Conservation (phyloP, 2,329 filamentous ascomycete genomes). For the Venturia oleaginea region DNA sequence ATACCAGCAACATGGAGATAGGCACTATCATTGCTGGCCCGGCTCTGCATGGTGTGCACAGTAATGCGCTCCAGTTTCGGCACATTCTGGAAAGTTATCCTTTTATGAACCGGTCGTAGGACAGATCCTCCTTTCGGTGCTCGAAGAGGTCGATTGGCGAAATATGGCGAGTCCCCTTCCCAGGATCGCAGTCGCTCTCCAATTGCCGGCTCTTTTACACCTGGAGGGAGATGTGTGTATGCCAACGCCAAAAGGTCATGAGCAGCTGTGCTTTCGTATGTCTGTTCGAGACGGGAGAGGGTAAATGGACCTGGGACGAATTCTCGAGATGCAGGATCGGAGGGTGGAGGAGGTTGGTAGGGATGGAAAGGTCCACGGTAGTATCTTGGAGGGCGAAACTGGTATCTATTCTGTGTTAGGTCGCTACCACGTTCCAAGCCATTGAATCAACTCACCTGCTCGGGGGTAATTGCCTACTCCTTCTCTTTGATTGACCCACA, state of each 20-base stretch:
- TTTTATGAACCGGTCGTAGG: conserved; percentile 58
- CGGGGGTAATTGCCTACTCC: conserved; percentile 37
- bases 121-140: conserved; percentile 72
- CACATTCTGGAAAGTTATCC: conserved; percentile 70
- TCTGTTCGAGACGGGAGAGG: conserved; percentile 77
- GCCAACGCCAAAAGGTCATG: conserved; percentile 81
- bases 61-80: conserved; percentile 74
- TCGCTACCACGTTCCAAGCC: not conserved
- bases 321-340: conserved; percentile 77
- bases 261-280: conserved; percentile 77
- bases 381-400: conserved; percentile 90
- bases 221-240: conserved; percentile 79
- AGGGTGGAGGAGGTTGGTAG: conserved; percentile 76
- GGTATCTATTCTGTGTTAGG: conserved; percentile 55
- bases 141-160: conserved; percentile 78
- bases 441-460: conserved; percentile 38
- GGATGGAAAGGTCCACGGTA: conserved; percentile 89
- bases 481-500: conserved; percentile 34
- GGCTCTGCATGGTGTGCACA: conserved; percentile 64
- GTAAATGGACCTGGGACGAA: conserved; percentile 90
- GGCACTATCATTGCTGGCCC: conserved; percentile 59
- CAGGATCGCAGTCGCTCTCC: conserved; percentile 67
- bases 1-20: conserved; percentile 76
- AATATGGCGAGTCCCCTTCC: conserved; percentile 88
- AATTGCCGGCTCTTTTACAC: conserved; percentile 50